phyloP scores from a whole-genome alignment of 257 asterid species.

The Asclepias syriaca region DNA sequence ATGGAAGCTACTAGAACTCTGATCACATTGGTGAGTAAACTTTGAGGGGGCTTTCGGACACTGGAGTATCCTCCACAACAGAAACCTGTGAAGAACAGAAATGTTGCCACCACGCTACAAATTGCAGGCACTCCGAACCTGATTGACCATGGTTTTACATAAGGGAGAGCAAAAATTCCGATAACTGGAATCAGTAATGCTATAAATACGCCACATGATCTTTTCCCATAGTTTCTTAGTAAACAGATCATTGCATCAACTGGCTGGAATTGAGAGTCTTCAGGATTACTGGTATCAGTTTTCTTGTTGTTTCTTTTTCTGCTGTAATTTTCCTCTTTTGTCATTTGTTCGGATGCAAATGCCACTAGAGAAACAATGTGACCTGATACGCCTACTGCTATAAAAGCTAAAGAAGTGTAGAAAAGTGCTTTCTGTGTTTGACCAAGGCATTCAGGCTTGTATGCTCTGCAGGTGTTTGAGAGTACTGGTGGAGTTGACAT shows the following conservation, averaged over 20 bases:
- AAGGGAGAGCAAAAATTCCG: constrained; percentile 46
- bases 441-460: constrained; percentile 40
- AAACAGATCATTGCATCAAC: constrained; percentile 10
- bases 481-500: constrained; percentile 56
- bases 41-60: too few species aligned
- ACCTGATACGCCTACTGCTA: constrained; percentile 39
- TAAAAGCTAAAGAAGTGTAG: constrained; percentile 38
- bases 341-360: constrained; percentile 24
- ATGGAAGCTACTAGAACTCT: too few species aligned
- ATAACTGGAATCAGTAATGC: constrained; percentile 18
- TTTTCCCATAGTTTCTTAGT: neutral
- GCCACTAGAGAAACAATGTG: constrained; percentile 26
- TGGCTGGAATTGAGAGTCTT: constrained; percentile 10
- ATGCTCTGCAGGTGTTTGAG: constrained; percentile 37
- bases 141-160: constrained; percentile 44
- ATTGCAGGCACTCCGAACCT: constrained; percentile 52
- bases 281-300: neutral
- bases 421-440: constrained; percentile 39
- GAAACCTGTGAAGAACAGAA: constrained; percentile 32
- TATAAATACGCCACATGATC: neutral
- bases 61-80: too few species aligned
- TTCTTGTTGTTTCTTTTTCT: neutral
- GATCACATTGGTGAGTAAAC: too few species aligned
- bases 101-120: constrained; percentile 30
- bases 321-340: neutral